phyloP scores from a whole-genome alignment of 1,284 basidiomycete species.

The Jaminaea rosea region DNA sequence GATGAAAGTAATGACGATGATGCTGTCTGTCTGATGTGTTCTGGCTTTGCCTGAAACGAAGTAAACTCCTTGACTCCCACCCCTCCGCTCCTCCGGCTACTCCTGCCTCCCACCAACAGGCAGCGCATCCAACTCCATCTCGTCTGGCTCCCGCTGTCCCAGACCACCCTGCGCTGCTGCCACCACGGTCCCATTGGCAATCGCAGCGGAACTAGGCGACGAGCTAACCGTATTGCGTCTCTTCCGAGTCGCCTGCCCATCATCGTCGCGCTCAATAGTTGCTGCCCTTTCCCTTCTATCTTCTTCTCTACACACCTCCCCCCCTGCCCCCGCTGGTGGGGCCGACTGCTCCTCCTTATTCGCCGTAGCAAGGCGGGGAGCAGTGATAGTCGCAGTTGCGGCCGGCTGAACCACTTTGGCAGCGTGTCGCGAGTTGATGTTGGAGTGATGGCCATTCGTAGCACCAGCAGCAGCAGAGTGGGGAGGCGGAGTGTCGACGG shows the following conservation, averaged over 20 bases:
- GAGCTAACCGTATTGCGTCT: not conserved
- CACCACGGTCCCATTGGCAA: not conserved
- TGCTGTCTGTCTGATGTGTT: no score
- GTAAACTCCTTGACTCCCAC: not conserved
- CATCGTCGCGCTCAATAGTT: not conserved
- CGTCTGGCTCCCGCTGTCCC: no score
- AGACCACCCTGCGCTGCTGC: no score
- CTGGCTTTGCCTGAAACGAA: not conserved
- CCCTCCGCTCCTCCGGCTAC: not conserved
- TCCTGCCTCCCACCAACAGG: not conserved
- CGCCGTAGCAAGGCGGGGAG: not conserved
- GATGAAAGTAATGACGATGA: not conserved
- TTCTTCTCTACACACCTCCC: no score
- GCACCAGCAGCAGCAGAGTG: not conserved
- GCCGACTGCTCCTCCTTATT: not conserved
- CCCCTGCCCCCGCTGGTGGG: not conserved
- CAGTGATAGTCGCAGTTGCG: not conserved
- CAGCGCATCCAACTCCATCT: not conserved
- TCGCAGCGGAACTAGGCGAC: not conserved
- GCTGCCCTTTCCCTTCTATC: no score
- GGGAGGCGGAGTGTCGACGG: no score
- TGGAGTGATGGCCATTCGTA: not conserved
- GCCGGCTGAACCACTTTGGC: not conserved
- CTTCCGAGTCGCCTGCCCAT: not conserved
- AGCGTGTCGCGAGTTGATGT: not conserved